Evolutionary conservation across 1,139 yeast genomes (phyloP), one percentile per base, ranked within the genome.

Genomic region (Hemisphaericaspora subhashii): DNA sequence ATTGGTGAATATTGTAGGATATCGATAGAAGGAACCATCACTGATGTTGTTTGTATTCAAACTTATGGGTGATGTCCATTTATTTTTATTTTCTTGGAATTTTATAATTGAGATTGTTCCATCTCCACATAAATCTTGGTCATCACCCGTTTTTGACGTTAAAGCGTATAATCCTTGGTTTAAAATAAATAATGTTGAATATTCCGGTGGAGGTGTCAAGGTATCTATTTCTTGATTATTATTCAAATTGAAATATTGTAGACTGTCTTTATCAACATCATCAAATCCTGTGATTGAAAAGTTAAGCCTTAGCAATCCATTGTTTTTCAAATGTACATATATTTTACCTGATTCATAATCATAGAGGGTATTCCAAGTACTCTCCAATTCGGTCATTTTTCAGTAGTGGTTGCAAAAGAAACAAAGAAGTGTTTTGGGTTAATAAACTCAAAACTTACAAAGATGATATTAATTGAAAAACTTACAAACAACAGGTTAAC

Each of bases 311-410:
- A 70, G 54, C 31, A 71, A 50, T 29, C 68, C 72, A 47, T 68
- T 60, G 44, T 68, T 66, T 17, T 55, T 53, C 35, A 71, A 54
- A 41, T 65, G 70, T 18, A 70, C 44, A 43, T 68, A 71, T 7
- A 66, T 51, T 38, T 53, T 57, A 2, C 72, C 74, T 11, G 58
- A 56, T 6, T 54, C 46, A 27, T 64, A 64, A 8, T 71, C 58
- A 44, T 71, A 71, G 15, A 68, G 51, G 1, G 74, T 61, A 31
- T 63, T 59, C 68, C 73, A 66, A 35, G 35, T 34, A 12, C 10
- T 29, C 10, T 29, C 23, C 4, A n/a, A 3, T n/a, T 29, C 14
- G 3, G 33, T 12, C 37, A 30, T 35, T 10, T 16, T 10, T 15
- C 23, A n/a, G n/a, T n/a, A n/a, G n/a, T n/a, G n/a, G n/a, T n/a